Conservation (phyloP, 257 asterid genomes). For the Perilla frutescens region DNA sequence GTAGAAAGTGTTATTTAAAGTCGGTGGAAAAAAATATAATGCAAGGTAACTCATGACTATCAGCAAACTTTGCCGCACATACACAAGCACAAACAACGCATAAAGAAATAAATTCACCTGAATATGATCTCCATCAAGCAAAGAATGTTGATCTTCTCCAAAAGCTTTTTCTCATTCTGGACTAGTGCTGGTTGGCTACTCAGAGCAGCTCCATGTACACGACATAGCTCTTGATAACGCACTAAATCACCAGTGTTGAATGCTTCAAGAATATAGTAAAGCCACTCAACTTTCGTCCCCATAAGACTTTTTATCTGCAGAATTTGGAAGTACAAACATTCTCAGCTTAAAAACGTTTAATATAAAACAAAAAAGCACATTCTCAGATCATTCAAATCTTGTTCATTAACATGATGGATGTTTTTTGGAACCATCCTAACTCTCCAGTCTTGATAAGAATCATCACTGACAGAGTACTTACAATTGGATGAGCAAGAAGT, state of each 20-base stretch:
- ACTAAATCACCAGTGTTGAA: constrained; percentile 84
- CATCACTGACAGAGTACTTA: constrained; percentile 46
- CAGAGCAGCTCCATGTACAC: constrained; percentile 81
- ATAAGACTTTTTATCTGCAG: constrained; percentile 82
- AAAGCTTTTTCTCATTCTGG: constrained; percentile 89
- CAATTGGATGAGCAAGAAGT: constrained; percentile 96
- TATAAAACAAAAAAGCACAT: neutral
- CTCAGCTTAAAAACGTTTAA: constrained; percentile 8
- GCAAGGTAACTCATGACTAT: constrained; percentile 2
- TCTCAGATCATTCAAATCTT: constrained; percentile 16
- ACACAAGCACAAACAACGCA: neutral
- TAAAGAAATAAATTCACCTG: constrained; percentile 54
- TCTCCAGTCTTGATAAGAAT: neutral
- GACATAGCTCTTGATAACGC: constrained; percentile 87
- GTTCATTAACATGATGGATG: neutral
- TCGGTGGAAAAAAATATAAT: constrained; percentile 15
- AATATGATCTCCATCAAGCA: constrained; percentile 96
- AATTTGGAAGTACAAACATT: constrained; percentile 17
- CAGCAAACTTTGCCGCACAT: neutral
- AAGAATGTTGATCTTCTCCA: constrained; percentile 95
- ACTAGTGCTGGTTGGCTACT: constrained; percentile 86
- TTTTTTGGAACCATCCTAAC: neutral
- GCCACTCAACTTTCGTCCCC: constrained; percentile 93
- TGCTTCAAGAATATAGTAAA: constrained; percentile 86
- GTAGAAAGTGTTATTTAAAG: constrained; percentile 19